A percentile compares a stretch with the other conserved stretches of the same genome.
Conservation (phyloP, 2,329 filamentous ascomycete species). For the Zasmidium citrigriseum region DNA sequence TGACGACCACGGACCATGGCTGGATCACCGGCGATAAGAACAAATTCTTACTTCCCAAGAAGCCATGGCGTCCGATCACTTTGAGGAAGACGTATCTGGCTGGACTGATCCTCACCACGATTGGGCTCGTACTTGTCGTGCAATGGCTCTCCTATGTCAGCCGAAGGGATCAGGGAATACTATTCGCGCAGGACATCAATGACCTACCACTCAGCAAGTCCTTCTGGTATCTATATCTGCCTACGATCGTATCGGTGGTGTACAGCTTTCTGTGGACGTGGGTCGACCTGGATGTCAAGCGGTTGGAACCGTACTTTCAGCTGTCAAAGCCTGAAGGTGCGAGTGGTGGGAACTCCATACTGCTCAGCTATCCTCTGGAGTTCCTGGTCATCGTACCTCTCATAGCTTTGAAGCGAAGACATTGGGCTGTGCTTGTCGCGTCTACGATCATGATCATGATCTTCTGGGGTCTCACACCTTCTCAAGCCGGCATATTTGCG, state of each 20-base stretch:
- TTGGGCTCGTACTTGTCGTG: slow-evolving; percentile 44
- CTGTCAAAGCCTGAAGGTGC: slow-evolving; percentile 52
- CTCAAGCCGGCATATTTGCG: slow-evolving; percentile 58
- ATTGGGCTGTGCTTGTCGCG: slow-evolving; percentile 56
- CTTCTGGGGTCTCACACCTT: slow-evolving; percentile 57
- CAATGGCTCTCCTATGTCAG: slow-evolving; percentile 49
- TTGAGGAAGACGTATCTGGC: slow-evolving; percentile 41
- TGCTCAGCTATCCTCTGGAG: slow-evolving; percentile 58
- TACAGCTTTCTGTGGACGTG: slow-evolving; percentile 62
- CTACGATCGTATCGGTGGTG: slow-evolving; percentile 55
- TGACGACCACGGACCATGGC: background rate
- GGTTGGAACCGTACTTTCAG: slow-evolving; percentile 63
- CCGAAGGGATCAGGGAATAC: slow-evolving; percentile 43
- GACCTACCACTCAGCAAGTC: slow-evolving; percentile 39
- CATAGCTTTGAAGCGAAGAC: slow-evolving; percentile 38
- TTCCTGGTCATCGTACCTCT: slow-evolving; percentile 49
- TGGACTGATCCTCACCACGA: slow-evolving; percentile 35
- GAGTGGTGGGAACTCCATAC: slow-evolving; percentile 46
- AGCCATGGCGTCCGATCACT: slow-evolving; percentile 42
- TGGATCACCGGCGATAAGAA: background rate
- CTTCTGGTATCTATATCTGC: slow-evolving; percentile 53
- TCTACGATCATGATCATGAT: slow-evolving; percentile 53
- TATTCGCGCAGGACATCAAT: slow-evolving; percentile 39
- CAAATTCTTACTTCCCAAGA: background rate
- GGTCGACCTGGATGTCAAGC: slow-evolving; percentile 60